phyloP scores from a whole-genome alignment of 2,329 filamentous ascomycete genomes.

The Verticillium klebahnii region DNA sequence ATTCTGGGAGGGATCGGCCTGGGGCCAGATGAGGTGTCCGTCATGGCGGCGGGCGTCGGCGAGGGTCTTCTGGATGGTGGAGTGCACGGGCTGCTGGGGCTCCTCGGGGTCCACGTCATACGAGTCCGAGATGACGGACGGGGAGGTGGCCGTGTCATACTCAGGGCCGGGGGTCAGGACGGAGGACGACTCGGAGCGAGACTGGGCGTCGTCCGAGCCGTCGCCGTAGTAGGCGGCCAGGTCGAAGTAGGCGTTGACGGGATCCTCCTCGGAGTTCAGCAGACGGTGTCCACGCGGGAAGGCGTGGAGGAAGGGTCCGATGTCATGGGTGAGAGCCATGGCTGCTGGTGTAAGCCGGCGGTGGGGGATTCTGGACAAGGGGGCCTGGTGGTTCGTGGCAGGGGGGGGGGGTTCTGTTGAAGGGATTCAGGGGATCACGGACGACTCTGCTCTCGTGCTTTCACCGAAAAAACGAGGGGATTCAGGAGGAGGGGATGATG shows the following conservation, averaged over 20 bases:
- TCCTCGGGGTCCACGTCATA: not conserved
- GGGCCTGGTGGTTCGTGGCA: not conserved
- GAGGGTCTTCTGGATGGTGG: conserved; percentile 1
- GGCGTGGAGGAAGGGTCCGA: not conserved
- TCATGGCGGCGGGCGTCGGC: conserved; percentile 1
- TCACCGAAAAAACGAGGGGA: not conserved
- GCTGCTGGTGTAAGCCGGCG: not conserved
- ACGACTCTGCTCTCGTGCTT: not conserved
- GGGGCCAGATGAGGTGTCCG: conserved; percentile 4
- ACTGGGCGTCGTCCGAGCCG: conserved; percentile 1
- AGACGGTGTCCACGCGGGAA: not conserved
- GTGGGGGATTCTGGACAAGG: not conserved
- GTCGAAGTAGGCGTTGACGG: conserved; percentile 3
- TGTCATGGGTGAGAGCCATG: not conserved
- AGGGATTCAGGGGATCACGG: not conserved
- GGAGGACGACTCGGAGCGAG: conserved; percentile 3
- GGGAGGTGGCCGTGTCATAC: conserved; percentile 1
- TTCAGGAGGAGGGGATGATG: not conserved
- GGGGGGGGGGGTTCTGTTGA: not conserved
- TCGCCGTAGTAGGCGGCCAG: conserved; percentile 3
- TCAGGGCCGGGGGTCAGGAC: conserved; percentile 1
- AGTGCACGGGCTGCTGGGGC: not conserved
- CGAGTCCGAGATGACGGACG: conserved; percentile 4
- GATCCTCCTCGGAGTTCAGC: conserved; percentile 1
- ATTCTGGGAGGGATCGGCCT: not conserved